Base-by-base conservation (phyloP, 805 yeast species). In the Pichia eremophila region DNA sequence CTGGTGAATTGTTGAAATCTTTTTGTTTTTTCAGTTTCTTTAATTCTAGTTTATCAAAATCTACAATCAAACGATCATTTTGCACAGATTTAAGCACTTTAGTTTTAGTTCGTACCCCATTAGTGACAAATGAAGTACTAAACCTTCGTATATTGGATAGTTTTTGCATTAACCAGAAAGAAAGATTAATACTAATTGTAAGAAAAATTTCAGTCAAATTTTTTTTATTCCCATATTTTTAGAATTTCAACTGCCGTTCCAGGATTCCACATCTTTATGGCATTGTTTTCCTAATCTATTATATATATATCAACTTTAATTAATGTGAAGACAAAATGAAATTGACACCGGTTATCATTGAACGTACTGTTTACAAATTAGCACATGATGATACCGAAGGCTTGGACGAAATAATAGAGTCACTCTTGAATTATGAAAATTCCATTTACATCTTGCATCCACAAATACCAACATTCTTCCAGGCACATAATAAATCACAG, bases 1-100 rank as follows among this genome's bases (percentile, higher is more conserved):
- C 57, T 2, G 60, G 63, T 29, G 42, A 51, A 11, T 28, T 28
- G 42, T 61, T 58, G 49, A 61, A 62, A 17, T 44, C 38, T 18
- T 47, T 45, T 6, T 57, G 43, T 25, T 41, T 42, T 29, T 51
- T 49, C 32, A 46, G 9, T 19, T 37, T 42, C 50, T 51, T 34
- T 40, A 43, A 22, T 18, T 40, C 35, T n/a, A 36, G 8, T 36
- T 36, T 18, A 18, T 36, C 39, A n/a, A 34, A 34, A 34, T 34
- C 12, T 4, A 34, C 36, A 14, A 34, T 34, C 7, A 34, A 34
- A 15, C 36, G 36, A 12, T 34, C 36, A 34, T 8, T 15, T 15
- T 34, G 17, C 8, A 34, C 36, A 10, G 36, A 34, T 14, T 34
- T 34, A 7, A 10, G 18, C 8, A 34, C 36, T 8, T 34, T 34